A percentile compares a stretch with the other conserved stretches of the same genome.
Evolutionary conservation across 1,284 basidiomycete species (phyloP).

Genomic region (Exobasidium cylindrosporum): DNA sequence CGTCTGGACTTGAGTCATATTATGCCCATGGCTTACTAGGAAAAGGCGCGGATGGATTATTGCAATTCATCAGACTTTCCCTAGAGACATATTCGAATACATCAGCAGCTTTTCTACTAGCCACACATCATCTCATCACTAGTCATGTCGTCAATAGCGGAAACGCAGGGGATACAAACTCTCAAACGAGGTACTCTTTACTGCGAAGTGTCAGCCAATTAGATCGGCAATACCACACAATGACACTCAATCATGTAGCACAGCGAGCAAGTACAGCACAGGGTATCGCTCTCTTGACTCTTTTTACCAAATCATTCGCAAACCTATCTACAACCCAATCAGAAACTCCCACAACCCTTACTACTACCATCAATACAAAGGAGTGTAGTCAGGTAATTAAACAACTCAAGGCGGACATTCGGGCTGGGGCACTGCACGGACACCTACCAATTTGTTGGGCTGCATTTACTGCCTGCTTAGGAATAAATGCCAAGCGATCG

Average conservation of each 20-base stretch:
- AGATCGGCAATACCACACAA: slow-evolving; percentile 76
- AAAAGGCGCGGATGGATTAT: background rate
- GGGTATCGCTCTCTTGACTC: slow-evolving; percentile 84
- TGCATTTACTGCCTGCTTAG: slow-evolving; percentile 72
- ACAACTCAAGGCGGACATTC: slow-evolving; percentile 25
- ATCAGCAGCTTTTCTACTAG: slow-evolving; percentile 72
- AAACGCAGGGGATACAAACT: background rate
- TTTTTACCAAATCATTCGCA: slow-evolving; percentile 76
- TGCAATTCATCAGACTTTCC: slow-evolving; percentile 62
- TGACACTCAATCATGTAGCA: slow-evolving; percentile 84
- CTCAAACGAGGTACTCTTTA: background rate
- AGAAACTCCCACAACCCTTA: background rate
- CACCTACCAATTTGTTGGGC: slow-evolving; percentile 91
- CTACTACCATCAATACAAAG: slow-evolving; percentile 20
- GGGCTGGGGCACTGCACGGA: slow-evolving; percentile 59
- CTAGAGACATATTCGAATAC: slow-evolving; percentile 71
- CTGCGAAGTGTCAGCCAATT: slow-evolving; percentile 53
- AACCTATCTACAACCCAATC: background rate
- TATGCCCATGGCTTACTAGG: slow-evolving; percentile 73
- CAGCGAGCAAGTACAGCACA: slow-evolving; percentile 84
- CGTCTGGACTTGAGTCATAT: slow-evolving; percentile 86
- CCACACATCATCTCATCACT: slow-evolving; percentile 45
- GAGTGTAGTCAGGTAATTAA: slow-evolving; percentile 18
- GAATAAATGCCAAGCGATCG: slow-evolving; percentile 69
- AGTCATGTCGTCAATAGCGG: background rate